These are phyloP conservation scores for Tulasnella sp. DNA, from an alignment of 768 basidiomycete species.

Conservation along the genomic window DNA sequence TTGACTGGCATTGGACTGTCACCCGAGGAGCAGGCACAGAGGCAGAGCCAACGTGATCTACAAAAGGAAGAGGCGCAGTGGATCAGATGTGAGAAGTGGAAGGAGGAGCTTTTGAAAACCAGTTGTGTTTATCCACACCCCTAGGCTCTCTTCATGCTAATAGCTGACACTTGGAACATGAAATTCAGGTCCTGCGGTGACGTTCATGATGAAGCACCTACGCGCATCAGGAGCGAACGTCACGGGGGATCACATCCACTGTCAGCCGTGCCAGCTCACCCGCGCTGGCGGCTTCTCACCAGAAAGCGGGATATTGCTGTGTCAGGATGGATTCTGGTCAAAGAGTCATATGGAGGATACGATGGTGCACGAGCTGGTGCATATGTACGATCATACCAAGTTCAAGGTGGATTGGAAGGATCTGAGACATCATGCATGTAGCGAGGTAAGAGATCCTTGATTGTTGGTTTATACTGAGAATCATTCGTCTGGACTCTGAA, in stretches of 20 bases:
- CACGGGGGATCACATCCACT: constrained; percentile 61
- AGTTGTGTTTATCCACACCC: constrained; percentile 33
- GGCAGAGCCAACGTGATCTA: constrained; percentile 25
- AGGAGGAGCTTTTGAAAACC: constrained; percentile 51
- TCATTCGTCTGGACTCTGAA: not conserved
- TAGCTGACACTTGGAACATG: not conserved
- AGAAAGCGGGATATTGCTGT: constrained; percentile 68
- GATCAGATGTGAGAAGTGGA: constrained; percentile 55
- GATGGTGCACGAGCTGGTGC: constrained; percentile 84
- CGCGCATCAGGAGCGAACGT: constrained; percentile 59
- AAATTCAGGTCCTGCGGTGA: constrained; percentile 64
- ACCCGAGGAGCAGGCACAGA: constrained; percentile 30
- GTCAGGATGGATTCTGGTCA: constrained; percentile 69
- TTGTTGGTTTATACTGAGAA: not conserved
- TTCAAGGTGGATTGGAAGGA: constrained; percentile 92
- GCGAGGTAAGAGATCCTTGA: constrained; percentile 53
- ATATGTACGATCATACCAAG: constrained; percentile 90
- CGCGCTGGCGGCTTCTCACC: constrained; percentile 75
- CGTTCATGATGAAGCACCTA: constrained; percentile 91
- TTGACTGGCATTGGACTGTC: constrained; percentile 43
- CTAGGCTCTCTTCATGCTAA: not conserved
- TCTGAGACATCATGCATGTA: constrained; percentile 89
- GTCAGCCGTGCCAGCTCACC: constrained; percentile 67
- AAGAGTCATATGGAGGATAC: constrained; percentile 90
- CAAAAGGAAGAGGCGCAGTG: constrained; percentile 30